These are phyloP conservation scores for Penicillium corylophilum DNA, from an alignment of 2,329 filamentous ascomycete genomes.

Conservation along the genomic window DNA sequence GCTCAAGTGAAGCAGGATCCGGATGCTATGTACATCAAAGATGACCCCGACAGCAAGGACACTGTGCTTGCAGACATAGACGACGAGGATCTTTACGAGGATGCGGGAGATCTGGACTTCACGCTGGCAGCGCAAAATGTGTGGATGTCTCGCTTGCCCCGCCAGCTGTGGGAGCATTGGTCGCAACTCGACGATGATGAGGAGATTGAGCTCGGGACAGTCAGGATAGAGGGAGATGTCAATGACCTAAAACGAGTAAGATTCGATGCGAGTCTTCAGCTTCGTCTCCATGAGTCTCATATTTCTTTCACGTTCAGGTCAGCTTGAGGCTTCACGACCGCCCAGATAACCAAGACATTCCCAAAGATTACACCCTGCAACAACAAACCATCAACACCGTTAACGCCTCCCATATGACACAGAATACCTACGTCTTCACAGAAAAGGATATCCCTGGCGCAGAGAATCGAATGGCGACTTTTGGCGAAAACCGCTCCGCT, in stretches of 20 bases:
- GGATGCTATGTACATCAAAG: conserved; percentile 41
- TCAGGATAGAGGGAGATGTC: conserved; percentile 60
- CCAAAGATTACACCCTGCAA: conserved; percentile 83
- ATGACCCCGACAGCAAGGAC: conserved; percentile 43
- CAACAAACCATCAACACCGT: conserved; percentile 58
- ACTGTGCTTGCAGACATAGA: conserved; percentile 34
- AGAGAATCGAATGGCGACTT: conserved; percentile 48
- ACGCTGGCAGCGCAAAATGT: conserved; percentile 46
- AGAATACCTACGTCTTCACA: conserved; percentile 88
- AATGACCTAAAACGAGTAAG: conserved; percentile 51
- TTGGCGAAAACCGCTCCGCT: conserved; percentile 47
- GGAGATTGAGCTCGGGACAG: conserved; percentile 76
- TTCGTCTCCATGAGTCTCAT: conserved; percentile 16
- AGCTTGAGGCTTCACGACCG: conserved; percentile 67
- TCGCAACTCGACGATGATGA: conserved; percentile 72
- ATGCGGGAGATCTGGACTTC: conserved; percentile 65
- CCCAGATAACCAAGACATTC: conserved; percentile 69
- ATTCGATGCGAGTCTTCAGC: neutral
- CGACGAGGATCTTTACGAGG: conserved; percentile 71
- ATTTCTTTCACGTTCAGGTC: conserved; percentile 54
- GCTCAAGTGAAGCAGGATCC: conserved; percentile 44
- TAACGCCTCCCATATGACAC: conserved; percentile 50
- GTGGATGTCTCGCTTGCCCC: conserved; percentile 76
- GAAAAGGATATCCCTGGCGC: conserved; percentile 88
- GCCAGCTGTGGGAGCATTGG: conserved; percentile 80